Base-by-base conservation (phyloP, 345 rosid species). In the Melaleuca quinquenervia region DNA sequence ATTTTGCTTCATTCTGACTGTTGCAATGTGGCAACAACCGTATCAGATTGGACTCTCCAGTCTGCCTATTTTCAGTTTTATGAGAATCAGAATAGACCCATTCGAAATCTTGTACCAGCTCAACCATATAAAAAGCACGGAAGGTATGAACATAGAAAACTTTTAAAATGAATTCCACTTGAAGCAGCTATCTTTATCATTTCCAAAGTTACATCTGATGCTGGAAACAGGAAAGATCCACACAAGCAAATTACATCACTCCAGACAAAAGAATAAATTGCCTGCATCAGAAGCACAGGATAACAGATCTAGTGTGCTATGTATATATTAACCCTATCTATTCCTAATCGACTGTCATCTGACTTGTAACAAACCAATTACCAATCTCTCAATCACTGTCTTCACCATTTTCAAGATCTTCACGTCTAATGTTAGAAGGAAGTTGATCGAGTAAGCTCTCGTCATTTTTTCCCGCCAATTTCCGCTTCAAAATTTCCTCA, bases 401-500 rank as follows among this genome's bases (percentile, higher is more conserved):
- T 7, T 83, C 88, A 75, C 82, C 85, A 1, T 55, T 82, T n/a
- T 75, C 83, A n/a, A 58, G 53, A 5, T 50, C 85, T 51, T 83
- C 88, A 22, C 44, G 18, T 50, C 54, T 48, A 49, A 26, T n/a
- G 15, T 64, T 18, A 50, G 85, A 83, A 45, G 88, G 88, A 44
- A 86, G 88, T 55, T 86, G 85, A 12, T 86, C 83, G 1, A 86
- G 84, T 10, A 86, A 70, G 45, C 56, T 82, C 64, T 95, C 93
- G 2, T 92, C 96, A 75, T 93, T 91, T 84, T 90, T 88, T 51
- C 96, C 96, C 0, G 95, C 88, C 88, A 96, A 84, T 90, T 94
- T 94, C 87, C 97, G 90, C 82, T 78, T 91, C 90, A 93, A 87
- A 82, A 96, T 91, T 49, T 89, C 94, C 86, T 93, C 98, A 18